Evolutionary conservation across 2,329 filamentous ascomycete species (phyloP).

Genomic region (Clarireedia monteithiana): DNA sequence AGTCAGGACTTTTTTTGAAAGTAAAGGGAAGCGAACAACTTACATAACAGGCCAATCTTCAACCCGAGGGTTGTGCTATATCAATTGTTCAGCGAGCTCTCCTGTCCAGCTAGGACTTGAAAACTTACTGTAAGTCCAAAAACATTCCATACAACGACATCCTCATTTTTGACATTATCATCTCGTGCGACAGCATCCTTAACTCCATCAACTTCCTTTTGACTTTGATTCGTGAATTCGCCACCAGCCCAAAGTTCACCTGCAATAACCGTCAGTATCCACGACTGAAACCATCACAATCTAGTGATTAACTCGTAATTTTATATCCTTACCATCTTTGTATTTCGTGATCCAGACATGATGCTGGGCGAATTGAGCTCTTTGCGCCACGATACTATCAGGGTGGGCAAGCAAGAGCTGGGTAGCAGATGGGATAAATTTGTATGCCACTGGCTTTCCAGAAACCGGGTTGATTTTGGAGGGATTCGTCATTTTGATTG

Average conservation of each 20-base stretch:
- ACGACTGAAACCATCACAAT: neutral
- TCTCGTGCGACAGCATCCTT: slow-evolving; percentile 71
- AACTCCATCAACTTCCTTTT: slow-evolving; percentile 22
- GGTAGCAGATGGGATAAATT: slow-evolving; percentile 78
- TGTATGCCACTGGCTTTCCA: slow-evolving; percentile 75
- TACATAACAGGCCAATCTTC: slow-evolving; percentile 75
- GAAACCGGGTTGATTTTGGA: slow-evolving; percentile 63
- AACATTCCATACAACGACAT: slow-evolving; percentile 79
- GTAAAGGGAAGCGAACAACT: neutral
- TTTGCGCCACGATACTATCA: slow-evolving; percentile 77
- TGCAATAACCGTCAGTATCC: neutral
- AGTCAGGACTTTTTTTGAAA: slow-evolving; percentile 32
- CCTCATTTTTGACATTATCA: slow-evolving; percentile 83
- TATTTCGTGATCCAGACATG: slow-evolving; percentile 84
- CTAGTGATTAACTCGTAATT: neutral
- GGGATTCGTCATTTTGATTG: slow-evolving; percentile 65
- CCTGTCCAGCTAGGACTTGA: neutral
- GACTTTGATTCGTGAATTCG: slow-evolving; percentile 30
- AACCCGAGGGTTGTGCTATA: slow-evolving; percentile 66
- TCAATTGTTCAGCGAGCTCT: neutral
- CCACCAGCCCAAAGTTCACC: slow-evolving; percentile 29
- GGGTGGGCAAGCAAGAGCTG: slow-evolving; percentile 70
- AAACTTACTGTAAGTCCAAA: slow-evolving; percentile 60
- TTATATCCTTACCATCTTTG: slow-evolving; percentile 39
- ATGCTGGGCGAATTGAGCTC: slow-evolving; percentile 79